Percentiles rank a stretch among this genome's conserved stretches.
Conservation (phyloP, 257 asterid genomes). For the Salvia miltiorrhiza region DNA sequence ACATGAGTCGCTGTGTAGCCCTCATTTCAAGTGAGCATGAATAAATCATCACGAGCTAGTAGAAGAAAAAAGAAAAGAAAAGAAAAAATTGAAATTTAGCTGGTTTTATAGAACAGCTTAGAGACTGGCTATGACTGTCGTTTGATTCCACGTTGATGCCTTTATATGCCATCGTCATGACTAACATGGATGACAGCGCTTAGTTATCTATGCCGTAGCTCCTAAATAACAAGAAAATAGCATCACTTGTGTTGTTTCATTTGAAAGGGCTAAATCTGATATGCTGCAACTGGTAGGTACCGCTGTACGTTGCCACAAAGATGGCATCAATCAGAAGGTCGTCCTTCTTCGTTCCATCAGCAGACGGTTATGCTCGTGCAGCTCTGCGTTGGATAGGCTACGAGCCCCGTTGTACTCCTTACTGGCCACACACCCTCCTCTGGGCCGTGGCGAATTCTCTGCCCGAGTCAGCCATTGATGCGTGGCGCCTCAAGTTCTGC, state of each 20-base stretch:
- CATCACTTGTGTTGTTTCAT: background rate
- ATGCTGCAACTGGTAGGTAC: slow-evolving; percentile 49
- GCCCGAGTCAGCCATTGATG: slow-evolving; percentile 66
- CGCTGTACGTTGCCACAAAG: slow-evolving; percentile 89
- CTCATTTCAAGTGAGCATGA: background rate
- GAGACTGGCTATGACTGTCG: background rate
- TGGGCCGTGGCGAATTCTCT: slow-evolving; percentile 59
- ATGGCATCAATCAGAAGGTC: slow-evolving; percentile 94
- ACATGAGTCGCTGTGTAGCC: background rate
- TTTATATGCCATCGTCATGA: background rate
- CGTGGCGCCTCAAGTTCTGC: slow-evolving; percentile 77
- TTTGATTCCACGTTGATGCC: background rate
- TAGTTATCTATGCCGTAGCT: no score
- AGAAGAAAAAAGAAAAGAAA: background rate
- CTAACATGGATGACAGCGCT: no score
- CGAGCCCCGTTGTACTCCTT: slow-evolving; percentile 94
- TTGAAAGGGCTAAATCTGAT: background rate
- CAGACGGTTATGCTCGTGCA: slow-evolving; percentile 83
- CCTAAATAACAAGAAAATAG: background rate
- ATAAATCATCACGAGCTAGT: background rate
- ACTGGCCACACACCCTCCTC: slow-evolving; percentile 90
- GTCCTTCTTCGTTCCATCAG: slow-evolving; percentile 87
- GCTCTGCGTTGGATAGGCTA: slow-evolving; percentile 81
- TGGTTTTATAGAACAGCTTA: no score
- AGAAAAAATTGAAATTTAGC: background rate